Evolutionary conservation across 2,329 filamentous ascomycete genomes (phyloP).

Genomic region (Dichotomopilus funicola): DNA sequence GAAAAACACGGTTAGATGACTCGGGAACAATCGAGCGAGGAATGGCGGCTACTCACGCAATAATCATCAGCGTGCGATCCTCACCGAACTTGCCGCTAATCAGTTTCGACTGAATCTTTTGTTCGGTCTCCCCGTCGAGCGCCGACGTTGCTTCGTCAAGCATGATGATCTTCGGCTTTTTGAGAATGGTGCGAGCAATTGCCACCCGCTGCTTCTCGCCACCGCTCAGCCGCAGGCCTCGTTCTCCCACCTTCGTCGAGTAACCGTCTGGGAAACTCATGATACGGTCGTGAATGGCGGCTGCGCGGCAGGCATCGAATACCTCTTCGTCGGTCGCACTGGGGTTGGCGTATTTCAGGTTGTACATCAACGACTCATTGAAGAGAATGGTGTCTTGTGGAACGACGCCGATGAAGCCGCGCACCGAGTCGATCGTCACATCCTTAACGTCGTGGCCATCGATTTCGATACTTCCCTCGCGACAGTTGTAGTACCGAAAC

Average conservation of each 20-base stretch:
- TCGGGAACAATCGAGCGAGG: too few relatives aligned
- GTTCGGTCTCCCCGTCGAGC: constrained; percentile 56
- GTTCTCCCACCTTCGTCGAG: constrained; percentile 46
- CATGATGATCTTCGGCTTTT: constrained; percentile 62
- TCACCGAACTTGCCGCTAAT: constrained; percentile 60
- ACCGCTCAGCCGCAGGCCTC: constrained; percentile 49
- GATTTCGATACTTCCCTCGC: constrained; percentile 71
- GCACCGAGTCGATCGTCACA: constrained; percentile 87
- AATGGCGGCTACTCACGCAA: constrained; percentile 58
- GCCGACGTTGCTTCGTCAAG: constrained; percentile 68
- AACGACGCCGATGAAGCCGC: constrained; percentile 87
- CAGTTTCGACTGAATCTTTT: constrained; percentile 59
- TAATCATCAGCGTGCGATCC: constrained; percentile 88
- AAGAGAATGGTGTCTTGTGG: constrained; percentile 82
- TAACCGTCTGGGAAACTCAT: constrained; percentile 48
- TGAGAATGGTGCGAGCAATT: constrained; percentile 59
- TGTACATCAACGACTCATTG: constrained; percentile 51
- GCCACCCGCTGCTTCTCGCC: constrained; percentile 55
- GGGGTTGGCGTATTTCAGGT: constrained; percentile 46
- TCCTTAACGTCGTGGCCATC: constrained; percentile 80
- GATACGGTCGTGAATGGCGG: constrained; percentile 50
- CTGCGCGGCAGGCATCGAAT: constrained; percentile 44
- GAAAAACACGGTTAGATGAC: not conserved
- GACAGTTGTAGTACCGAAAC: constrained; percentile 91
- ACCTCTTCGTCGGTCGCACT: constrained; percentile 44